Evolutionary conservation across 306 rosid genomes (phyloP), one percentile per base, ranked within the genome.

Genomic region (Medicago arabica): DNA sequence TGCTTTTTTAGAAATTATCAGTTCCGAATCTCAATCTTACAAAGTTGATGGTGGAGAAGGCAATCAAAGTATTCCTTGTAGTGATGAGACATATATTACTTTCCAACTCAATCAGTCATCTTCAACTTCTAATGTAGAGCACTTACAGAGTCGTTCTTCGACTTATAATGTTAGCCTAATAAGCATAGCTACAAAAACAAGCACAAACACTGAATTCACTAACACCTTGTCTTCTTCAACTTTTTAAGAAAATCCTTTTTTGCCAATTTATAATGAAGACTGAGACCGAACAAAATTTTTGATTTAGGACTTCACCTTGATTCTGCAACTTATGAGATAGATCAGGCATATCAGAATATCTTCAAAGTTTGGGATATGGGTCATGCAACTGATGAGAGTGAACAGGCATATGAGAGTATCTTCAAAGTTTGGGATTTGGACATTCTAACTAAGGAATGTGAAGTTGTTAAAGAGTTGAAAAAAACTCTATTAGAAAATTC

Each of bases 341-440:
- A 81, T 75, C 82, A 83, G 0, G 31, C 78, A 19, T 67, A 80
- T 7, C 85, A 78, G 47, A 88, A 84, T 68, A 86, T 92, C 72
- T 90, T 92, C 87, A 86, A 74, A 83, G 77, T 83, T 68, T 92
- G 94, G 96, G 93, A 88, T 84, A 34, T 65, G 59, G 75, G 69
- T 67, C 68, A 75, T 59, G 16, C 82, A 1, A 62, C 34, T 38
- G 60, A 69, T 58, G 93, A 85, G 69, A 31, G 16, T 34, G 88
- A 81, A n/a, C n/a, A n/a, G n/a, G n/a, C n/a, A n/a, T n/a, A 78
- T 8, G 86, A 76, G 31, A 87, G 80, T 62, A 88, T 92, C 70
- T 90, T 92, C 87, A 90, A 74, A 84, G 81, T 85, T 61, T 92
- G 94, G 96, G 96, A 88, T 85, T 82, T 90, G 75, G 91, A n/a